Evolutionary conservation across 441 rosid genomes (phyloP).

Genomic region (Theobroma grandiflorum): DNA sequence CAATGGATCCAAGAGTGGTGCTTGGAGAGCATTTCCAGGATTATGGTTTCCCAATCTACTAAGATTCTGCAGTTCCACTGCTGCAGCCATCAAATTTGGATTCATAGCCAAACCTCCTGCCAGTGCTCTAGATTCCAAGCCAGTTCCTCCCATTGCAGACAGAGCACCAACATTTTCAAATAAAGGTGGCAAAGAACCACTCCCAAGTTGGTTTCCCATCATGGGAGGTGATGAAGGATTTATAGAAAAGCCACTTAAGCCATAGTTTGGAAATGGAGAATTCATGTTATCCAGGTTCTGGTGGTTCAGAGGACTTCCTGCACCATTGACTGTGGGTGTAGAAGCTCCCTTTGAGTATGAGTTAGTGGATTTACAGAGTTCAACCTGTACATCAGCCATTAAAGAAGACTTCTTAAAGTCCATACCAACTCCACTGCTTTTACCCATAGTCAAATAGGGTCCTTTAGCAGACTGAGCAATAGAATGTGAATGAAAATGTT

Average conservation of each 20-base stretch:
- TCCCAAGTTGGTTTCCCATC: constrained; percentile 54
- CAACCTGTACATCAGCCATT: constrained; percentile 23
- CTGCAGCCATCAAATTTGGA: constrained; percentile 51
- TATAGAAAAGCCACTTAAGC: constrained; percentile 47
- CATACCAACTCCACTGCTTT: constrained; percentile 23
- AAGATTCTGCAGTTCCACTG: constrained; percentile 54
- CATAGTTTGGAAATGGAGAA: constrained; percentile 53
- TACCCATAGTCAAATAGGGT: constrained; percentile 20
- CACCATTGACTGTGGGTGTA: constrained; percentile 43
- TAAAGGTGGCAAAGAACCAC: constrained; percentile 58
- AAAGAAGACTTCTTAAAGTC: constrained; percentile 27
- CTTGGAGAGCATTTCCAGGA: constrained; percentile 49
- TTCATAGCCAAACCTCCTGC: constrained; percentile 46
- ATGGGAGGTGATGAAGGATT: constrained; percentile 59
- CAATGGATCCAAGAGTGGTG: constrained; percentile 52
- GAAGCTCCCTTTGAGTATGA: constrained; percentile 48
- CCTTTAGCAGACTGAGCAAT: constrained; percentile 28
- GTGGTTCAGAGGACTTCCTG: constrained; percentile 42
- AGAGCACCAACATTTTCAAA: constrained; percentile 61
- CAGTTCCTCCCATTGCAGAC: constrained; percentile 55
- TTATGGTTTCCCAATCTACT: constrained; percentile 54
- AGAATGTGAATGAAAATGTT: constrained; percentile 25
- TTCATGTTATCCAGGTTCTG: constrained; percentile 44
- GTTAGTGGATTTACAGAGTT: constrained; percentile 32
- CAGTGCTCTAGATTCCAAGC: constrained; percentile 52